Percentiles rank a stretch among this genome's conserved stretches.
phyloP scores from a whole-genome alignment of 768 basidiomycete genomes.

The Russula earlei region DNA sequence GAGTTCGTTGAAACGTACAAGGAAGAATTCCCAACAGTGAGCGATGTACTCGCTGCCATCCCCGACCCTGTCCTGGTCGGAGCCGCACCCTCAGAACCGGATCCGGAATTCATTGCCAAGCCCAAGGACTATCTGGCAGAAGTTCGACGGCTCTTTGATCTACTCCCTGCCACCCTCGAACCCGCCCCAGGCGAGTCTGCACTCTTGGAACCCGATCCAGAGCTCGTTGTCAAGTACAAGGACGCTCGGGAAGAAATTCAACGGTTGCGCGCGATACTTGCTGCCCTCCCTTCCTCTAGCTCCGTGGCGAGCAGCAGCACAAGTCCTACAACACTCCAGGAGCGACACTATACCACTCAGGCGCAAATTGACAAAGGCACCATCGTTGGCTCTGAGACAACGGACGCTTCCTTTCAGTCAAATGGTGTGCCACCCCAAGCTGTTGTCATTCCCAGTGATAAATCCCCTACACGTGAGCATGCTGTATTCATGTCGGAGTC shows the following conservation, averaged over 20 bases:
- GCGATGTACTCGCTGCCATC: no score
- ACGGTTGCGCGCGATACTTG: constrained; percentile 50
- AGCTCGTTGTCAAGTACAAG: constrained; percentile 47
- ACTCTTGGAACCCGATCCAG: constrained; percentile 34
- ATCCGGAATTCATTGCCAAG: no score
- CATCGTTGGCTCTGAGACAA: constrained; percentile 49
- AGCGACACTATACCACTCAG: constrained; percentile 36
- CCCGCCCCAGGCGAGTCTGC: no score
- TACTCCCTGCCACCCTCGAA: no score
- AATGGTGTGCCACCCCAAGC: constrained; percentile 93
- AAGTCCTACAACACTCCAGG: constrained; percentile 42
- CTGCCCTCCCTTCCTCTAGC: constrained; percentile 42
- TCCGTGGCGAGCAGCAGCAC: constrained; percentile 34
- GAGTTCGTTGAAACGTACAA: no score
- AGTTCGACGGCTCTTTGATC: no score
- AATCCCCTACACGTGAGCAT: no score
- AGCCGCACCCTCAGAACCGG: no score
- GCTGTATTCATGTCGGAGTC: no score
- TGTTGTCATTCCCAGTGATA: constrained; percentile 80
- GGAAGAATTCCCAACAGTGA: no score
- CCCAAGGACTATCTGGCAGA: no score
- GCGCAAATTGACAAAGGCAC: constrained; percentile 42
- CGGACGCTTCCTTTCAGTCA: constrained; percentile 47
- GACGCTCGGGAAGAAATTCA: constrained; percentile 66
- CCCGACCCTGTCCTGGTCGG: no score